Evolutionary conservation across 257 asterid genomes (phyloP).

Genomic region (Fraxinus quadrangulata): DNA sequence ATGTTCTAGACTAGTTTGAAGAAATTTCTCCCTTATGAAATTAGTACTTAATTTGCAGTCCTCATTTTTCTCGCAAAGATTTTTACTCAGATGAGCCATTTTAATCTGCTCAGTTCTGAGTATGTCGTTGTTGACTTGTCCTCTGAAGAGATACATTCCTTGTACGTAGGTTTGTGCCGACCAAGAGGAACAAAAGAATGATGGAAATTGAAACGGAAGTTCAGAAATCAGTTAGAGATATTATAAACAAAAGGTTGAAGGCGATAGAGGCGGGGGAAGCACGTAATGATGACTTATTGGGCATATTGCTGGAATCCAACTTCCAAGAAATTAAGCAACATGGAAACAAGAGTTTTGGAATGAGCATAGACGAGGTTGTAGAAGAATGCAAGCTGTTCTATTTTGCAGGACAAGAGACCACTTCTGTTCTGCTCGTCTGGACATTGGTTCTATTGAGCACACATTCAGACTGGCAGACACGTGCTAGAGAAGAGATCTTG

Average conservation of each 20-base stretch:
- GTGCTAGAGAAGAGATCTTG: constrained; percentile 41
- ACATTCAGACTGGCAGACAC: constrained; percentile 46
- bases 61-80: no score
- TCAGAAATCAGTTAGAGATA: constrained; percentile 22
- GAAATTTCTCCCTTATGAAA: not conserved
- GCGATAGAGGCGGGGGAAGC: constrained; percentile 43
- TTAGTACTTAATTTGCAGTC: no score
- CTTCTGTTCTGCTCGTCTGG: constrained; percentile 55
- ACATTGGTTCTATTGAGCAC: constrained; percentile 48
- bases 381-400: constrained; percentile 60
- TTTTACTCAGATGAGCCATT: not conserved
- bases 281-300: constrained; percentile 39
- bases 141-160: not conserved
- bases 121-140: no score
- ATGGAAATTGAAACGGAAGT: constrained; percentile 32
- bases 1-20: not conserved
- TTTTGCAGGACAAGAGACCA: constrained; percentile 63
- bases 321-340: constrained; percentile 37
- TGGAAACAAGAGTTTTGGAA: constrained; percentile 35
- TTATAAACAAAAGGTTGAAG: constrained; percentile 38
- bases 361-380: constrained; percentile 40
- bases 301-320: constrained; percentile 48
- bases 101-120: no score
- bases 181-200: constrained; percentile 45
- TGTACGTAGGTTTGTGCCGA: constrained; percentile 41